Evolutionary conservation across 257 asterid species (phyloP).

Genomic region (Plantago ovata): DNA sequence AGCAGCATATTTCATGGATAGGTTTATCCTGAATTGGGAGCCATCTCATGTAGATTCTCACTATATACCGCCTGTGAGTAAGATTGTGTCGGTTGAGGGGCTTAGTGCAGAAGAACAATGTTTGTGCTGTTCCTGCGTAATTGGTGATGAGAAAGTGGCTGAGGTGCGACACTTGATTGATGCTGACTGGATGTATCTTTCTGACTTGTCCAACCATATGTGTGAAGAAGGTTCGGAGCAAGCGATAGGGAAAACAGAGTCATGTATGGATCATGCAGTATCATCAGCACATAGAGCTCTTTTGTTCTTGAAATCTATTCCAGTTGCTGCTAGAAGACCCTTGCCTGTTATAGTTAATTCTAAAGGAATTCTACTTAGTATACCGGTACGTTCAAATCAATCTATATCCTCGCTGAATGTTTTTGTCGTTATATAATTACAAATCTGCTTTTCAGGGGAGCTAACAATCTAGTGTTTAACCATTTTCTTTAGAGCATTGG

Average conservation of each 20-base stretch:
- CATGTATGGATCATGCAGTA: slow-evolving; percentile 37
- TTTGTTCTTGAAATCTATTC: slow-evolving; percentile 56
- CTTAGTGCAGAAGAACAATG: slow-evolving; percentile 22
- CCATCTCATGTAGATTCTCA: slow-evolving; percentile 12
- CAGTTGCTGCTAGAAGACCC: slow-evolving; percentile 76
- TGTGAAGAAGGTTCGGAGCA: slow-evolving; percentile 18
- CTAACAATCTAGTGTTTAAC: slow-evolving; percentile 13
- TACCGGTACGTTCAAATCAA: slow-evolving; percentile 47
- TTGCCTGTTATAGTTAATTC: slow-evolving; percentile 68
- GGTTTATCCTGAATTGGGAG: slow-evolving; percentile 63
- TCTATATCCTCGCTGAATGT: background rate
- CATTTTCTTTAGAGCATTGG: slow-evolving; percentile 50
- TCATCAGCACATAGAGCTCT: slow-evolving; percentile 61
- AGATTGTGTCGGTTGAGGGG: slow-evolving; percentile 10
- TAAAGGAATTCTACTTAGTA: slow-evolving; percentile 61
- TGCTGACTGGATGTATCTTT: slow-evolving; percentile 75
- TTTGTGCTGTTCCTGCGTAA: slow-evolving; percentile 37
- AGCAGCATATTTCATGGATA: slow-evolving; percentile 72
- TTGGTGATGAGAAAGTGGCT: slow-evolving; percentile 34
- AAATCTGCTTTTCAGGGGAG: background rate
- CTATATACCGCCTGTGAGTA: slow-evolving; percentile 12
- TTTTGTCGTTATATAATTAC: background rate
- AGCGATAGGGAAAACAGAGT: slow-evolving; percentile 14
- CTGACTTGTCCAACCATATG: slow-evolving; percentile 37
- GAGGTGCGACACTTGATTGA: slow-evolving; percentile 68